Base-by-base conservation (phyloP, 2,329 filamentous ascomycete genomes). In the Aureobasidium vineae region DNA sequence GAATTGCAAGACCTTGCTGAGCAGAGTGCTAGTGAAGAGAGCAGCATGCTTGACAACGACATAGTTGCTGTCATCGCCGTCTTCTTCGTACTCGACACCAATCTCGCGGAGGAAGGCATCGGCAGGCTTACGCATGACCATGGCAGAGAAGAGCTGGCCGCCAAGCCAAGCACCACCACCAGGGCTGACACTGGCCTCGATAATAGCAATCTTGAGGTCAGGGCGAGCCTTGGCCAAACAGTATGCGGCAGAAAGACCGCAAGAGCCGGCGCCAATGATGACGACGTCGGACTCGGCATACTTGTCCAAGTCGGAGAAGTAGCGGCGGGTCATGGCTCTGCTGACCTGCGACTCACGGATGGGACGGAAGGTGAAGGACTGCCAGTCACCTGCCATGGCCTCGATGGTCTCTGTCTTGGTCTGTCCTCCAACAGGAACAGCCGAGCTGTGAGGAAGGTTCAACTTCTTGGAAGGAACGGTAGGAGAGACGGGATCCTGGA, bases 31-130 rank as follows among this genome's bases (percentile, higher is more conserved):
- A 38, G 92, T 97, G 83, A 97, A 97, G 68, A 97, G 85, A 0
- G 92, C 91, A 40, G 93, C 92, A 79, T 97, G 92, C 86, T 95
- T 96, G 77, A 97, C 92, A 1, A 97, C 91, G 16, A 97, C 92
- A 72, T 90, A 95, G 80, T 90, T 85, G 28, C 70, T 68, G 50
- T 74, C 68, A 15, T 70, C 68, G 63, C 90, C 90, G 74, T 96
- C 92, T 69, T 96, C 91, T 73, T 97, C 93, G 75, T 89, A 97
- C 0, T 90, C 88, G 7, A 97, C 88, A 67, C 90, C 91, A 19
- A 96, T 79, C 73, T 96, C 91, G 49, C 84, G 82, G 67, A 97
- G 82, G 82, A 97, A 97, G 66, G 85, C 85, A 75, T 97, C 90
- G 63, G 92, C 92, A 15, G 93, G 92, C 83, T 95, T 96, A 73